Conservation (phyloP, 768 basidiomycete genomes). For the Lanmaoa pseudosensibilis region DNA sequence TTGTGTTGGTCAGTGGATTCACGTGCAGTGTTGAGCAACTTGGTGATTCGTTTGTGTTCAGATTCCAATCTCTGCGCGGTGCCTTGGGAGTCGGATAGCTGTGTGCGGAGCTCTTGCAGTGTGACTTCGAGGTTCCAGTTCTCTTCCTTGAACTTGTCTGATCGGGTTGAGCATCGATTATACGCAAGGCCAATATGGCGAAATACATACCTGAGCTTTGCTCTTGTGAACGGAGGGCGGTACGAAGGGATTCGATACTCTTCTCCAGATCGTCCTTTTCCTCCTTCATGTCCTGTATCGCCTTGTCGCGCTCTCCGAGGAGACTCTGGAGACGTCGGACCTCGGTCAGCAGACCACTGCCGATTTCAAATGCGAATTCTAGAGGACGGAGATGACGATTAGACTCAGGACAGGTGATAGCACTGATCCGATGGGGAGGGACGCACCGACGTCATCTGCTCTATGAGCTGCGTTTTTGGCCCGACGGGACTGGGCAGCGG, state of each 20-base stretch:
- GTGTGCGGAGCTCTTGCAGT: conserved; percentile 79
- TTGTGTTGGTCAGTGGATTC: conserved; percentile 84
- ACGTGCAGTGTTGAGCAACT: conserved; percentile 67
- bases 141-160: conserved; percentile 96
- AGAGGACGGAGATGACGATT: conserved; percentile 28
- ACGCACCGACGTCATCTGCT: conserved; percentile 84
- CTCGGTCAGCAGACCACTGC: conserved; percentile 87
- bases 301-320: conserved; percentile 89
- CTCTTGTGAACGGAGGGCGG: conserved; percentile 78
- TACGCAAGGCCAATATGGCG: background rate
- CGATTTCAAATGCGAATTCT: conserved; percentile 99
- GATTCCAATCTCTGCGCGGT: conserved; percentile 69
- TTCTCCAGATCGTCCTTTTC: conserved; percentile 89
- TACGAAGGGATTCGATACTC: conserved; percentile 69
- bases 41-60: conserved; percentile 81
- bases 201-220: conserved; percentile 64
- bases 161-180: conserved; percentile 1
- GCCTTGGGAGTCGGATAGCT: conserved; percentile 65
- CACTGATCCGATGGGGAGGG: conserved; percentile 11
- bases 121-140: conserved; percentile 98
- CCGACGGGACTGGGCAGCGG: conserved; percentile 81
- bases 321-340: conserved; percentile 89
- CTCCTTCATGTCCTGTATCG: conserved; percentile 86
- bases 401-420: background rate
- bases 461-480: conserved; percentile 91